phyloP scores from a whole-genome alignment of 1,284 basidiomycete genomes.

The Fomitopsis palustris region DNA sequence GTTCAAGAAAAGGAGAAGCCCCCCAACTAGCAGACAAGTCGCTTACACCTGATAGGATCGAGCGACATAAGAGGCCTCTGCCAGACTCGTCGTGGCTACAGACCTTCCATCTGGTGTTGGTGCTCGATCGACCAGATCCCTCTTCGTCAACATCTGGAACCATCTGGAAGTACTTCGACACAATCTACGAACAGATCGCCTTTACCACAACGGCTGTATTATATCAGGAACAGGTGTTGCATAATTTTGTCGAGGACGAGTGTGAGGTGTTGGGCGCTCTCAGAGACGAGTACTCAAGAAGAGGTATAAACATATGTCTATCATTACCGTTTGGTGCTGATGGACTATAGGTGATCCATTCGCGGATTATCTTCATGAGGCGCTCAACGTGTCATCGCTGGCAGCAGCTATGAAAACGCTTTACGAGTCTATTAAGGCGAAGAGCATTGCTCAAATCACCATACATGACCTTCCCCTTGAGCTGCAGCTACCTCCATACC shows the following conservation, averaged over 20 bases:
- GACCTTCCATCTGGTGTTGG: conserved; percentile 86
- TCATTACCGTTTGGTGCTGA: background rate
- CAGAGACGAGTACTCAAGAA: conserved; percentile 63
- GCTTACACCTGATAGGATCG: conserved; percentile 20
- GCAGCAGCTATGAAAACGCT: conserved; percentile 73
- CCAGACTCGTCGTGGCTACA: conserved; percentile 52
- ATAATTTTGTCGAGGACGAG: conserved; percentile 79
- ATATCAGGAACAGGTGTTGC: conserved; percentile 81
- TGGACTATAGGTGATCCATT: conserved; percentile 48
- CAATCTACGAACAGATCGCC: conserved; percentile 83
- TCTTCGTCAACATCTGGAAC: conserved; percentile 77
- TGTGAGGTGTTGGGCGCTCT: conserved; percentile 65
- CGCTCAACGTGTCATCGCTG: conserved; percentile 65
- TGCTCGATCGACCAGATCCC: conserved; percentile 87
- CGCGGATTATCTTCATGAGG: conserved; percentile 50
- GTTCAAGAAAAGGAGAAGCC: conserved; percentile 40
- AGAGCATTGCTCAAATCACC: conserved; percentile 69
- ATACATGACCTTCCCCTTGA: conserved; percentile 77
- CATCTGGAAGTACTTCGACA: conserved; percentile 75
- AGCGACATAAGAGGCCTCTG: conserved; percentile 7
- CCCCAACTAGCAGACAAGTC: conserved; percentile 19
- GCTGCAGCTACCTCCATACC: conserved; percentile 76
- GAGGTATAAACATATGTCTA: conserved; percentile 40
- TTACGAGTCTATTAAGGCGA: conserved; percentile 71
- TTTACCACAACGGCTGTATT: conserved; percentile 88